phyloP scores from a whole-genome alignment of 2,329 filamentous ascomycete genomes.

The Colletotrichum tanaceti region DNA sequence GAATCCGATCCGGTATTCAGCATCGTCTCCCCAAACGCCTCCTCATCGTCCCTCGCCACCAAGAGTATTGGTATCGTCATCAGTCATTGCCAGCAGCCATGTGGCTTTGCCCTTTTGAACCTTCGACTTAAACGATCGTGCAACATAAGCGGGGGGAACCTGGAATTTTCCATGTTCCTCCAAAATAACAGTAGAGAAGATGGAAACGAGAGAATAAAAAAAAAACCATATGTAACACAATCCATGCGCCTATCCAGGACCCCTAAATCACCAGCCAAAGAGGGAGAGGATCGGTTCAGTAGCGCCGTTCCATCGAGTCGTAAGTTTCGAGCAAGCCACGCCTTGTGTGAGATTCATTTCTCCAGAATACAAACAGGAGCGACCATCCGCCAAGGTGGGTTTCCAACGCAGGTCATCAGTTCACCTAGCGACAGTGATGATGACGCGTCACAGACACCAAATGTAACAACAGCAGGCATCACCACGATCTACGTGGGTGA shows the following conservation, averaged over 20 bases:
- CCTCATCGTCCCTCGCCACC: background rate
- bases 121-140: conserved; percentile 9
- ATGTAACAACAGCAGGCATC: background rate
- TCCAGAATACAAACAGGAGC: background rate
- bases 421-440: background rate
- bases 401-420: background rate
- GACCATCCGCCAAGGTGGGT: background rate
- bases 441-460: conserved; percentile 1
- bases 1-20: background rate
- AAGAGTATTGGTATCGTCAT: conserved; percentile 7
- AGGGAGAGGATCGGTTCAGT: background rate
- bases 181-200: background rate
- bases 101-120: background rate
- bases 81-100: conserved; percentile 1
- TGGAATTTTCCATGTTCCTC: background rate
- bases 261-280: background rate
- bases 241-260: background rate
- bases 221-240: background rate
- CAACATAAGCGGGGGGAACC: background rate
- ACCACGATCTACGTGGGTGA: conserved; percentile 12
- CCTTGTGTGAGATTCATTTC: background rate
- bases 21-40: too few relatives aligned
- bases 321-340: conserved; percentile 3
- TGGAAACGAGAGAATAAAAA: background rate
- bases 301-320: conserved; percentile 16